phyloP scores from a whole-genome alignment of 306 rosid species.

The Biancaea sappan region DNA sequence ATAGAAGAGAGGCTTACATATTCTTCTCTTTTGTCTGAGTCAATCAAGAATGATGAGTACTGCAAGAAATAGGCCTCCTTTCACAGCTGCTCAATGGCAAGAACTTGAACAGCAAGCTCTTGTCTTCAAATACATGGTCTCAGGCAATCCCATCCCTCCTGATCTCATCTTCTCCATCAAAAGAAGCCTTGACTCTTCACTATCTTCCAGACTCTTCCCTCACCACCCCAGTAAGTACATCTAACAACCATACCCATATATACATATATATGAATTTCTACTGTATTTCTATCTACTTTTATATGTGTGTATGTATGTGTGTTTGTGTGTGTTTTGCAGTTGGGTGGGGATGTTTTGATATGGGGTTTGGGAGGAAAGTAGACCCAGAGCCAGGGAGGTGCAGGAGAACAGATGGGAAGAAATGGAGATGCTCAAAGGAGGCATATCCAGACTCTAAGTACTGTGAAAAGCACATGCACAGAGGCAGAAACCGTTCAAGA shows the following conservation, averaged over 20 bases:
- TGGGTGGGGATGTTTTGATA: conserved; percentile 94
- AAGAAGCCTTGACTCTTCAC: conserved; percentile 77
- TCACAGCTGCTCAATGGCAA: conserved; percentile 94
- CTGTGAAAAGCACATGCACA: conserved; percentile 99
- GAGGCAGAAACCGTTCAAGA: conserved; percentile 99
- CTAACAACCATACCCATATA: too few relatives aligned
- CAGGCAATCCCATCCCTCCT: conserved; percentile 85
- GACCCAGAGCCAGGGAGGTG: conserved; percentile 99
- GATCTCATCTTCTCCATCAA: conserved; percentile 83
- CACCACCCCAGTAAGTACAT: conserved; percentile 69
- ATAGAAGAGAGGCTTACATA: not conserved
- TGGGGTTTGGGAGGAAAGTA: conserved; percentile 93
- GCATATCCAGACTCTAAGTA: conserved; percentile 98
- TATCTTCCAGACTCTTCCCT: conserved; percentile 80
- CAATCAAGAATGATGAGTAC: conserved; percentile 52
- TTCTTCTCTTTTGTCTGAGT: conserved; percentile 14
- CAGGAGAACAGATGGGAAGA: conserved; percentile 99
- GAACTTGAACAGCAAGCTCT: conserved; percentile 98
- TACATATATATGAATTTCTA: too few relatives aligned
- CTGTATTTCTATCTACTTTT: too few relatives aligned
- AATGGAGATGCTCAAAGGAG: conserved; percentile 99
- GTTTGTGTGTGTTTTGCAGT: conserved; percentile 62
- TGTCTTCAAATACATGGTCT: conserved; percentile 86
- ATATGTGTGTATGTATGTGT: not conserved
- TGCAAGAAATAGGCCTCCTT: conserved; percentile 68